Conservation (phyloP, 108 stramenopile genomes). For the Nitzschia putrida region DNA sequence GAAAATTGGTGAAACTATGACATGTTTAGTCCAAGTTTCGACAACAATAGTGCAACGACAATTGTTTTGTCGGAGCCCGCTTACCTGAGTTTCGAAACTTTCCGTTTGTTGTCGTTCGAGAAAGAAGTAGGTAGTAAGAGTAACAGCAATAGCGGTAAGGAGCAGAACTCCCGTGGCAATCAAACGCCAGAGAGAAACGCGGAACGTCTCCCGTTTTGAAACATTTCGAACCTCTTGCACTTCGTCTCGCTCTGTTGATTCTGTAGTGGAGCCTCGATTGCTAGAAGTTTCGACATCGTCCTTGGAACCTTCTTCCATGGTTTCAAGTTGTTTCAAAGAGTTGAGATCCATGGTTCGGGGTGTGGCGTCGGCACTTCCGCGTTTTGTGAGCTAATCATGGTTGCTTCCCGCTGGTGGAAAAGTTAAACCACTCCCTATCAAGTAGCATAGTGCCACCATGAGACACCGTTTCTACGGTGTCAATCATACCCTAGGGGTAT, state of each 20-base stretch:
- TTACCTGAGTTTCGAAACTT: background rate
- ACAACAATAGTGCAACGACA: background rate
- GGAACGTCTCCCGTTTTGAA: background rate
- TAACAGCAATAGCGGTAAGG: background rate
- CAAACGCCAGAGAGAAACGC: background rate
- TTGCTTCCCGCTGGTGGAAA: no score
- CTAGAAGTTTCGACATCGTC: background rate
- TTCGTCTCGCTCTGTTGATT: background rate
- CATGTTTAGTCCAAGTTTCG: background rate
- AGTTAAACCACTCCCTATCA: no score
- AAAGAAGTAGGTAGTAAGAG: background rate
- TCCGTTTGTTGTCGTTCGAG: background rate
- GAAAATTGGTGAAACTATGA: conserved; percentile 3
- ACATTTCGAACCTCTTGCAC: background rate
- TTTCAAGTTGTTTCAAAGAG: no score
- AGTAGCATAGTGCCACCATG: no score
- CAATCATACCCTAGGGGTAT: no score
- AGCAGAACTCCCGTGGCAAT: background rate
- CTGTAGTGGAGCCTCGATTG: background rate
- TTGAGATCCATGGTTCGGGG: no score
- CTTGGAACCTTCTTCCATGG: background rate
- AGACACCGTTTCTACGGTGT: no score
- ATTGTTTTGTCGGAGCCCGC: background rate
- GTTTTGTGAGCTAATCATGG: no score
- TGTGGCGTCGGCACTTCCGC: no score